A percentile compares a stretch with the other conserved stretches of the same genome.
phyloP scores from a whole-genome alignment of 208 protist species.

The Crithidia bombi region DNA sequence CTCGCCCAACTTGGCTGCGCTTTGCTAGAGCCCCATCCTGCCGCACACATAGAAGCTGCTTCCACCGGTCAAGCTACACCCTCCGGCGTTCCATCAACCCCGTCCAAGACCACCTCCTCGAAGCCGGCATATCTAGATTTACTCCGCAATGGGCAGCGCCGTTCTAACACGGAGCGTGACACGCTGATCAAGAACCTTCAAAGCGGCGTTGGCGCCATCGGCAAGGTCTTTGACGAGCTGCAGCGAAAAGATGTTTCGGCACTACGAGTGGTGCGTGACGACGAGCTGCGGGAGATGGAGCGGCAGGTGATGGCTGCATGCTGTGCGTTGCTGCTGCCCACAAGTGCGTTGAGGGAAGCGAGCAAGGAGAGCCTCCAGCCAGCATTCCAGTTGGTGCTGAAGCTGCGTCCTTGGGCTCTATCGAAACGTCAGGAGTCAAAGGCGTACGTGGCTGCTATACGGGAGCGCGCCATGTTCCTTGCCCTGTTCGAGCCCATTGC shows the following conservation, averaged over 20 bases:
- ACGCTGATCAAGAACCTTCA: constrained; percentile 85
- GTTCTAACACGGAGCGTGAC: constrained; percentile 73
- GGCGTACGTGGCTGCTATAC: constrained; percentile 59
- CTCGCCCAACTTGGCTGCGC: constrained; percentile 76
- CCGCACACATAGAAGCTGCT: background rate
- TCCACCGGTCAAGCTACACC: constrained; percentile 3
- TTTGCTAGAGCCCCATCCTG: constrained; percentile 40
- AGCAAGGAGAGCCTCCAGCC: constrained; percentile 50
- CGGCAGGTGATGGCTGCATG: constrained; percentile 84
- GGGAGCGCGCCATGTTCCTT: constrained; percentile 71
- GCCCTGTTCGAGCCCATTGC: constrained; percentile 74
- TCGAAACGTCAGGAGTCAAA: constrained; percentile 78
- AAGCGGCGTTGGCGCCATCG: constrained; percentile 74
- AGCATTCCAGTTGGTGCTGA: constrained; percentile 69
- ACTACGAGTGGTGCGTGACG: constrained; percentile 76
- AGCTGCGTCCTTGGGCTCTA: constrained; percentile 78
- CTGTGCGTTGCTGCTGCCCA: constrained; percentile 76
- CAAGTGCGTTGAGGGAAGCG: constrained; percentile 50
- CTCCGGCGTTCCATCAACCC: background rate
- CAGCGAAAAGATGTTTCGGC: constrained; percentile 68
- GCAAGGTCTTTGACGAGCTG: constrained; percentile 72
- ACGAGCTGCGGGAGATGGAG: constrained; percentile 70
- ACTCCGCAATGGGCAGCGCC: constrained; percentile 66
- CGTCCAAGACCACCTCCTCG: background rate
- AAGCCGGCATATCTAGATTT: constrained; percentile 51